These are phyloP conservation scores for Pyricularia sp. DNA, from an alignment of 2,329 filamentous ascomycete genomes.

Conservation along the genomic window DNA sequence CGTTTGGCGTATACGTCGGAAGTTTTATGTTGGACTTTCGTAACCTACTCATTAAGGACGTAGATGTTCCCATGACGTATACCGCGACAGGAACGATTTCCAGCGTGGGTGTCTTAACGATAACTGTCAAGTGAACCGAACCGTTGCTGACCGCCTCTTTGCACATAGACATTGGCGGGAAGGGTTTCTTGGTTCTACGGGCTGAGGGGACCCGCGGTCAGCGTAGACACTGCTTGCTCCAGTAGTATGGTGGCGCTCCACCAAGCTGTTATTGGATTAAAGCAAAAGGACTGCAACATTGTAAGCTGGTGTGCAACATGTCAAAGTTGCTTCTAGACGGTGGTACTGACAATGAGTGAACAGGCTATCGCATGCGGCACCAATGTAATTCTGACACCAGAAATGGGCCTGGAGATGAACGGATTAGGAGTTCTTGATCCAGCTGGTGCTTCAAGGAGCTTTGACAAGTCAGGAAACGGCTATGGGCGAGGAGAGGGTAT, in stretches of 20 bases:
- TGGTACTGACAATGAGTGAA: too few relatives aligned
- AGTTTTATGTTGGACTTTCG: not conserved
- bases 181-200: constrained; percentile 20
- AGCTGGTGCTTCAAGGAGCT: constrained; percentile 18
- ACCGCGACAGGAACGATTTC: not conserved
- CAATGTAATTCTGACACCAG: constrained; percentile 1
- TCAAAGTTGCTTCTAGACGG: too few relatives aligned
- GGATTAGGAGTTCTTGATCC: constrained; percentile 11
- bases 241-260: constrained; percentile 20
- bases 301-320: too few relatives aligned
- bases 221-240: constrained; percentile 29
- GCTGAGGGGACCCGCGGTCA: constrained; percentile 23
- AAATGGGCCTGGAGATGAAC: constrained; percentile 2
- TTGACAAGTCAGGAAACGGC: constrained; percentile 30
- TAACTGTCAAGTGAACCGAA: too few relatives aligned
- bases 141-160: too few relatives aligned
- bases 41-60: not conserved
- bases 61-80: not conserved
- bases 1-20: not conserved
- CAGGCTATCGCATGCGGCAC: constrained; percentile 6
- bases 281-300: not conserved
- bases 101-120: not conserved
- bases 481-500: constrained; percentile 36
- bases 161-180: not conserved
- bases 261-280: not conserved